These are phyloP conservation scores for Aspergillus proliferans DNA, from an alignment of 2,329 filamentous ascomycete species.

Conservation along the genomic window DNA sequence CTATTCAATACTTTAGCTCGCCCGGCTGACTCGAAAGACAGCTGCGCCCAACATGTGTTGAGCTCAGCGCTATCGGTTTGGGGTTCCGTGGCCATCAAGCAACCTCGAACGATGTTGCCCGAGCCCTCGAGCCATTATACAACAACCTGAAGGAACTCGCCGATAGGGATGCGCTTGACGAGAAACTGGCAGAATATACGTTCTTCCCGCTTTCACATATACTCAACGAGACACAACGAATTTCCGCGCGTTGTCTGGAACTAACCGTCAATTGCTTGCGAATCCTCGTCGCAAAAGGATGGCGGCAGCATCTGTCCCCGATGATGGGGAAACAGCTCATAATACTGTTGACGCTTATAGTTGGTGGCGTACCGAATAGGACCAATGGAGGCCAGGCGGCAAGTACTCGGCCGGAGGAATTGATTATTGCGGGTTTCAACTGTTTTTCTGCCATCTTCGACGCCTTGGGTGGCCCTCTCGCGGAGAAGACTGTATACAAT, in stretches of 20 bases:
- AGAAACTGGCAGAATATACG: constrained; percentile 83
- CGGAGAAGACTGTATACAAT: constrained; percentile 40
- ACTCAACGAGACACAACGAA: constrained; percentile 66
- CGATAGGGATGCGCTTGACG: constrained; percentile 53
- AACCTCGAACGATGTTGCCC: constrained; percentile 42
- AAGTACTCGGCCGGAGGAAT: constrained; percentile 58
- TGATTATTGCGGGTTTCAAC: constrained; percentile 62
- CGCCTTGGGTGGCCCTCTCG: constrained; percentile 47
- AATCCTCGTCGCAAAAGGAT: constrained; percentile 69
- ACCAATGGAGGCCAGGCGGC: constrained; percentile 19
- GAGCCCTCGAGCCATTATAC: constrained; percentile 42
- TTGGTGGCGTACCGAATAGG: constrained; percentile 63
- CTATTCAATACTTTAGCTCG: constrained; percentile 1
- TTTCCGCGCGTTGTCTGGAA: constrained; percentile 66
- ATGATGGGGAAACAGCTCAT: constrained; percentile 77
- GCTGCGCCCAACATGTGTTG: constrained; percentile 55
- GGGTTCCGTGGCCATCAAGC: constrained; percentile 43
- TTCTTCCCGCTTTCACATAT: constrained; percentile 91
- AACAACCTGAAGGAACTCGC: constrained; percentile 34
- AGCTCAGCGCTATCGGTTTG: constrained; percentile 51
- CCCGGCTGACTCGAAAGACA: constrained; percentile 24
- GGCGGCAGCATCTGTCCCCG: constrained; percentile 64
- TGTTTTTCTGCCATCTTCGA: constrained; percentile 63
- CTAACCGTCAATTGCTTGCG: constrained; percentile 67
- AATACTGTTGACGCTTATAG: constrained; percentile 74